A percentile compares a stretch with the other conserved stretches of the same genome.
These are phyloP conservation scores for Acer negundo DNA, from an alignment of 345 rosid genomes.

Conservation along the genomic window DNA sequence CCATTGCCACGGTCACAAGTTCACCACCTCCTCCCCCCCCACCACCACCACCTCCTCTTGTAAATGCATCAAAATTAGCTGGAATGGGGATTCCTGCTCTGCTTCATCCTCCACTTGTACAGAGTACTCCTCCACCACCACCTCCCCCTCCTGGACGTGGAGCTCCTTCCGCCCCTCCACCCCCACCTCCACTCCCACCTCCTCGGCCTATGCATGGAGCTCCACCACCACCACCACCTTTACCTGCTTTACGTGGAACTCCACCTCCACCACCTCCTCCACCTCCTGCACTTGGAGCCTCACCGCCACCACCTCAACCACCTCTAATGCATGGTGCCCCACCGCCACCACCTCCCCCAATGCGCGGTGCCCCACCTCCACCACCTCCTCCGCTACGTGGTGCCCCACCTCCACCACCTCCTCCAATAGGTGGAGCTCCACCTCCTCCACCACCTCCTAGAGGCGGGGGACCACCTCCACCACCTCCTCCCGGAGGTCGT, in stretches of 20 bases:
- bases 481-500: slow-evolving; percentile 61
- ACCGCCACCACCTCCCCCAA: slow-evolving; percentile 38
- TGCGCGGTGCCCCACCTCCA: slow-evolving; percentile 31
- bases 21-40: slow-evolving; percentile 36
- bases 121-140: slow-evolving; percentile 22
- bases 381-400: slow-evolving; percentile 16
- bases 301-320: slow-evolving; percentile 13
- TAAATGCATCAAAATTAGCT: slow-evolving; percentile 23
- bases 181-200: slow-evolving; percentile 28
- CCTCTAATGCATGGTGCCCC: slow-evolving; percentile 25
- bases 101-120: slow-evolving; percentile 20
- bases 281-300: slow-evolving; percentile 29
- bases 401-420: slow-evolving; percentile 33
- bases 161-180: slow-evolving; percentile 20
- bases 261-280: slow-evolving; percentile 44
- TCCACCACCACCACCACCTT: slow-evolving; percentile 25
- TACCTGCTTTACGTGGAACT: slow-evolving; percentile 16
- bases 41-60: slow-evolving; percentile 28
- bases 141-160: slow-evolving; percentile 1
- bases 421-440: slow-evolving; percentile 19
- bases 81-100: slow-evolving; percentile 24
- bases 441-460: slow-evolving; percentile 30
- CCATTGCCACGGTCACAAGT: slow-evolving; percentile 15
- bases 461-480: slow-evolving; percentile 15
- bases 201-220: slow-evolving; percentile 26